Percentiles rank a stretch among this genome's conserved stretches.
Evolutionary conservation across 2,329 filamentous ascomycete genomes (phyloP).

Genomic region (Leptographium lundbergii): DNA sequence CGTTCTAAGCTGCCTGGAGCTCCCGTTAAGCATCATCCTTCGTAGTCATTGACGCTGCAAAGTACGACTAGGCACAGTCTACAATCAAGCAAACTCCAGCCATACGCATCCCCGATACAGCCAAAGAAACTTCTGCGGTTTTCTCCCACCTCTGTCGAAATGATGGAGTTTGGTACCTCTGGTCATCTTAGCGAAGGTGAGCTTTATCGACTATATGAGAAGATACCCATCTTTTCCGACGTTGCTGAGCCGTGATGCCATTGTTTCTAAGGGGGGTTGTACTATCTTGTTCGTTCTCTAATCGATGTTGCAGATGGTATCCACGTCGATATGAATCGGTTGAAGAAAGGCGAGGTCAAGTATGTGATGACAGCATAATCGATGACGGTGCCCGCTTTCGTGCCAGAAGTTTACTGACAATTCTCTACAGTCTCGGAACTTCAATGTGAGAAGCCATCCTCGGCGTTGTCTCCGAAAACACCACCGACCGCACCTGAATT

Average conservation of each 20-base stretch:
- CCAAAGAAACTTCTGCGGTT: neutral
- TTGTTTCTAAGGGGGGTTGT: neutral
- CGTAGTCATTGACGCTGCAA: neutral
- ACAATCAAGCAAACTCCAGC: neutral
- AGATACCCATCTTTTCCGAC: neutral
- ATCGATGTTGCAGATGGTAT: slow-evolving; percentile 66
- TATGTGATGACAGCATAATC: slow-evolving; percentile 35
- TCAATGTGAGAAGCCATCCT: slow-evolving; percentile 57
- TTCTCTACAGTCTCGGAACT: slow-evolving; percentile 64
- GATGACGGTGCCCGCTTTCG: neutral
- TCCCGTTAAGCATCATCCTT: neutral
- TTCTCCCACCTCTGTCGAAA: slow-evolving; percentile 7
- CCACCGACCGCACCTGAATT: neutral
- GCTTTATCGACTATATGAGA: neutral
- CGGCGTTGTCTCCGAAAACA: neutral
- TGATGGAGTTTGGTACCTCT: slow-evolving; percentile 51
- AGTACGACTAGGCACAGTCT: neutral
- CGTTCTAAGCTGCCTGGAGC: slow-evolving; percentile 12
- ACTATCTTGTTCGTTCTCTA: neutral
- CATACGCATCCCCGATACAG: neutral
- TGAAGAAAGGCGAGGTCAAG: slow-evolving; percentile 99
- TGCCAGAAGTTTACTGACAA: neutral
- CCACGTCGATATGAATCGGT: slow-evolving; percentile 94
- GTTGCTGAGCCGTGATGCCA: neutral
- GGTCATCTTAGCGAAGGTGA: slow-evolving; percentile 53